These are phyloP conservation scores for Pterulicium gracile DNA, from an alignment of 1,284 basidiomycete genomes.

Conservation along the genomic window DNA sequence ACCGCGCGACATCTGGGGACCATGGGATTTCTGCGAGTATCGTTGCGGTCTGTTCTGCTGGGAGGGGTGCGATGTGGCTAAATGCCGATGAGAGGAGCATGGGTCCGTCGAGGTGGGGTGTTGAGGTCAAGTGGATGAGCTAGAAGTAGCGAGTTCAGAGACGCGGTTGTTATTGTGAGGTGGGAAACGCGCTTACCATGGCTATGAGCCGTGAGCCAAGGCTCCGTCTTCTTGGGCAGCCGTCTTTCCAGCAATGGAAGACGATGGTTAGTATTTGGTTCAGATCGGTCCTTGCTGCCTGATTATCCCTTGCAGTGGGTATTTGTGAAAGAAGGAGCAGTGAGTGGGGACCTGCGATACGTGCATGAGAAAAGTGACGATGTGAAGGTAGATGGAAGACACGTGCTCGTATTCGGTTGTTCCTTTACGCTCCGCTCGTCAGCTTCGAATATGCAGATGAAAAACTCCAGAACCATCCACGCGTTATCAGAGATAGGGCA, in stretches of 20 bases:
- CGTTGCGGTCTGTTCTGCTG: conserved; percentile 21
- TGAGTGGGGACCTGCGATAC: conserved; percentile 38
- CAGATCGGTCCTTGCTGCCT: conserved; percentile 43
- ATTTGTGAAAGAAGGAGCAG: conserved; percentile 53
- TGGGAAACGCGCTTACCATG: conserved; percentile 27
- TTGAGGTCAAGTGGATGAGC: conserved; percentile 45
- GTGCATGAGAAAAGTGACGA: conserved; percentile 4
- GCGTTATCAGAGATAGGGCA: conserved; percentile 41
- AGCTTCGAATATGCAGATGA: conserved; percentile 52
- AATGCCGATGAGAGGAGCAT: conserved; percentile 38
- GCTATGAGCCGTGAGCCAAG: conserved; percentile 41
- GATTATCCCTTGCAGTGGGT: conserved; percentile 39
- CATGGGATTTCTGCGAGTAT: conserved; percentile 32
- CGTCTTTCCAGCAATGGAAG: conserved; percentile 38
- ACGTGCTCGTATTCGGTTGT: conserved; percentile 13
- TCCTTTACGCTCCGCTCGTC: conserved; percentile 36
- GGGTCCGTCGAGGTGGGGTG: conserved; percentile 34
- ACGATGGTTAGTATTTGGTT: conserved; percentile 45
- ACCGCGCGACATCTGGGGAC: conserved; percentile 26
- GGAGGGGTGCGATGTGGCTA: conserved; percentile 30
- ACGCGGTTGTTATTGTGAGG: not conserved
- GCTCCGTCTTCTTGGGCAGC: conserved; percentile 24
- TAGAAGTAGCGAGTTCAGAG: conserved; percentile 16
- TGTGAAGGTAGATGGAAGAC: conserved; percentile 8
- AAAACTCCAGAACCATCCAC: conserved; percentile 57